Base-by-base conservation (phyloP, 2,329 filamentous ascomycete genomes). In the Diaporthe eres region DNA sequence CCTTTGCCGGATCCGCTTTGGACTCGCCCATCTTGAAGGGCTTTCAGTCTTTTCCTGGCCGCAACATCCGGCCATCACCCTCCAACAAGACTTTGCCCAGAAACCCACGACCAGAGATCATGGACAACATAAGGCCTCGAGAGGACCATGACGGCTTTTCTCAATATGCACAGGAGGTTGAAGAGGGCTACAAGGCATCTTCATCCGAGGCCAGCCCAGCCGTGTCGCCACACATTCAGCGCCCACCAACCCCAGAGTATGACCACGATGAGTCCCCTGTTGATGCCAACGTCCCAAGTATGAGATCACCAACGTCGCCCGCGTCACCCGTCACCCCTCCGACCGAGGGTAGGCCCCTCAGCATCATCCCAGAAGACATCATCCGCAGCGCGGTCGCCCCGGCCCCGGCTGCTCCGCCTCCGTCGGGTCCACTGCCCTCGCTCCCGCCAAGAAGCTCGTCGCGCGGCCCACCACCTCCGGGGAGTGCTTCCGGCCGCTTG, bases 171-270 rank as follows among this genome's bases (percentile, higher is more conserved):
- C 73, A 75, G 47, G 34, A 79, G 75, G 60, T 77, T 57, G 47
- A 77, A 55, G 73, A 72, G 61, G 71, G 68, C 55, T 75, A 77
- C 55, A 65, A 70, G 6, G 55, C 74, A n/a, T 34, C 57, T n/a
- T 61, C 61, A 8, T 42, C 77, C 31, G 65, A 76, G 53, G 60
- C 51, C n/a, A 72, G 68, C 39, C 47, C 72, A 10, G 47, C 68
- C 34, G 15, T 75, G 22, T 72, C 75, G 2, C 75, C 75, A 49
- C 73, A 63, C 44, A 44, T 79, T 17, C 79, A 84, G 53, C 84
- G 87, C 2, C 86, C 87, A 13, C 88, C 88, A 1, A 89, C 87
- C 2, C 87, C 88, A 22, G 88, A 89, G 60, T 88, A 89, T 75
- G 85, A 85, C 53, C 84, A 84, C 28, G 83, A 85, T 58, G 82